These are phyloP conservation scores for Elaeis guineensis DNA, from an alignment of 176 grass and related monocot genomes.

Conservation along the genomic window DNA sequence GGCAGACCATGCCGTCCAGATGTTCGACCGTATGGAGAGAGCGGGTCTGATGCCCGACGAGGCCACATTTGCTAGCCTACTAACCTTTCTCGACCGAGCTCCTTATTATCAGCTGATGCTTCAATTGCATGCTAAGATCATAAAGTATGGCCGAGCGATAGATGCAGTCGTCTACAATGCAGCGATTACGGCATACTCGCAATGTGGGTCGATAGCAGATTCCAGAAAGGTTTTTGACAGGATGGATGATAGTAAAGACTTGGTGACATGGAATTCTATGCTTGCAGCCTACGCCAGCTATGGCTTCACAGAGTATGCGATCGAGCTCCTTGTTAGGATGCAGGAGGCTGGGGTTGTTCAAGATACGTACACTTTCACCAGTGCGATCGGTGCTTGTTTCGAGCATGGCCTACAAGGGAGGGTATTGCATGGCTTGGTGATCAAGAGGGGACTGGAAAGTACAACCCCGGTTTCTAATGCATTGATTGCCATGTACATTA, in stretches of 20 bases:
- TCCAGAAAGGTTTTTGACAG: constrained; percentile 50
- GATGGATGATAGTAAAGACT: constrained; percentile 28
- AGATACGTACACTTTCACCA: constrained; percentile 64
- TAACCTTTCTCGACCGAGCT: background rate
- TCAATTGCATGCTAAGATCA: constrained; percentile 44
- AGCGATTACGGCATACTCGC: constrained; percentile 38
- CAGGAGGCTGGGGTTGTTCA: constrained; percentile 13
- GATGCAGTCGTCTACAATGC: constrained; percentile 37
- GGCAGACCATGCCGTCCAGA: background rate
- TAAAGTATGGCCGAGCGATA: constrained; percentile 25
- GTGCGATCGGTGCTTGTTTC: constrained; percentile 36
- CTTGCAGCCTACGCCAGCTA: constrained; percentile 38
- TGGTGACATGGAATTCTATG: constrained; percentile 71
- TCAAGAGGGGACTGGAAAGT: constrained; percentile 35
- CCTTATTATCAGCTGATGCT: constrained; percentile 16
- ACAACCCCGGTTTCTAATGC: constrained; percentile 39
- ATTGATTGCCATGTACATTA: constrained; percentile 48
- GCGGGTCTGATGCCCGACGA: constrained; percentile 32
- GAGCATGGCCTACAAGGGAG: constrained; percentile 22
- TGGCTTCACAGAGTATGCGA: constrained; percentile 13
- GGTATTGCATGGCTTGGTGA: constrained; percentile 32
- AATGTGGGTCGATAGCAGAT: constrained; percentile 25
- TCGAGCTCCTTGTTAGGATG: constrained; percentile 33
- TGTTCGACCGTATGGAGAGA: constrained; percentile 37
- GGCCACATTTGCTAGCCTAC: constrained; percentile 38